phyloP scores from a whole-genome alignment of 805 yeast genomes.

The Nakazawaea anatomiae region DNA sequence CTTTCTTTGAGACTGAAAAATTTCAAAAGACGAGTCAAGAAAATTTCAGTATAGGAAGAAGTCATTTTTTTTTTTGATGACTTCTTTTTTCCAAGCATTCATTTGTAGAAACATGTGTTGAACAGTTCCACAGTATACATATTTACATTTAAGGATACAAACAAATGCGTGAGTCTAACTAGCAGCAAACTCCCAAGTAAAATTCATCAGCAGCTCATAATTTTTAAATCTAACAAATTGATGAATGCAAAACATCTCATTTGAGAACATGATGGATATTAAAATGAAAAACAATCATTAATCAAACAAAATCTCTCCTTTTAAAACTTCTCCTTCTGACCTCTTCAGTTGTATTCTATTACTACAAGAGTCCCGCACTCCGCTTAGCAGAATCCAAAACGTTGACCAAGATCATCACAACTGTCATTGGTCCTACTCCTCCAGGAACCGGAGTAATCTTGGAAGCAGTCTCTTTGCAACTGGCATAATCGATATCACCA shows the following conservation, averaged over 20 bases:
- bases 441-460: slow-evolving; percentile 86
- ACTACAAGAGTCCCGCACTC: slow-evolving; percentile 14
- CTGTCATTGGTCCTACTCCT: slow-evolving; percentile 92
- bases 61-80: neutral
- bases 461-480: slow-evolving; percentile 49
- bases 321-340: neutral
- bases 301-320: neutral
- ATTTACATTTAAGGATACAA: too few relatives aligned
- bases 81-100: neutral
- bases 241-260: neutral
- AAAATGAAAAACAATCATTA: neutral
- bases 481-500: slow-evolving; percentile 70
- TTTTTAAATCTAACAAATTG: neutral
- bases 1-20: neutral
- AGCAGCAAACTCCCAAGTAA: too few relatives aligned
- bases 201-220: neutral
- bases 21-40: neutral
- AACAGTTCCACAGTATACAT: neutral
- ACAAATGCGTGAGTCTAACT: too few relatives aligned
- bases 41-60: neutral
- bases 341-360: neutral
- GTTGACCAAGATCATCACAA: slow-evolving; percentile 72
- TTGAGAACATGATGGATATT: neutral
- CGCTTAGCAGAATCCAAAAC: slow-evolving; percentile 64
- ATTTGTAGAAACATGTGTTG: neutral